Evolutionary conservation across 2,329 filamentous ascomycete species (phyloP), one percentile per base, ranked within the genome.

Genomic region (Pseudogymnoascus pannorum): DNA sequence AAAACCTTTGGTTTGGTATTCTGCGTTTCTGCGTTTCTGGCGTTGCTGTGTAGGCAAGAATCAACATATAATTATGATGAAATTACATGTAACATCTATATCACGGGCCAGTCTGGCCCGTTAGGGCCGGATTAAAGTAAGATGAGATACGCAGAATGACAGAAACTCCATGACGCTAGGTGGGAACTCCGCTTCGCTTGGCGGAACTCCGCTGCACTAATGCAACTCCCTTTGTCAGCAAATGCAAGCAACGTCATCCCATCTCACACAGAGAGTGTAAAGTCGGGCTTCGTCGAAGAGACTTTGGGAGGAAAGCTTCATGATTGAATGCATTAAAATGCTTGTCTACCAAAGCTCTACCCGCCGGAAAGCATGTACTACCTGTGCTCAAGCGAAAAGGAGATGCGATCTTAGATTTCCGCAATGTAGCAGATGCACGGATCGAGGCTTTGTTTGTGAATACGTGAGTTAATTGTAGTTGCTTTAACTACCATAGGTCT

Each of bases 371-470:
- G 60, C 67, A 8, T 70, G 67, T 58, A 31, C 38, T 2, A 60
- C 42, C 6, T 68, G 67, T 31, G 65, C 68, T 12, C 66, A 66
- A 44, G 62, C 66, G 2, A 70, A 70, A 63, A 36, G 66, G 51
- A 64, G 66, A 63, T 69, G 67, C 33, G 67, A 70, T 58, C 63
- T 68, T 33, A 60, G 60, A 12, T 36, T 67, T 8, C 68, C 67
- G 3, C 12, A 8, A 8, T 70, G 67, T 60, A 58, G 61, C 7
- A 63, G 67, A 29, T 70, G 68, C 42, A 58, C 18, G 5, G 62
- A 22, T 5, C 63, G 61, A 35, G 29, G 48, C 2, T 11, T 66
- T 14, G 26, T 22, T n/a, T 69, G 68, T 60, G 33, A 59, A 22
- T 69, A 69, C 62, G 67, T 67, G 40, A 61, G 66, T 64, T 7